A percentile compares a stretch with the other conserved stretches of the same genome.
These are phyloP conservation scores for Rosa lucieae DNA, from an alignment of 306 rosid genomes.

Conservation along the genomic window DNA sequence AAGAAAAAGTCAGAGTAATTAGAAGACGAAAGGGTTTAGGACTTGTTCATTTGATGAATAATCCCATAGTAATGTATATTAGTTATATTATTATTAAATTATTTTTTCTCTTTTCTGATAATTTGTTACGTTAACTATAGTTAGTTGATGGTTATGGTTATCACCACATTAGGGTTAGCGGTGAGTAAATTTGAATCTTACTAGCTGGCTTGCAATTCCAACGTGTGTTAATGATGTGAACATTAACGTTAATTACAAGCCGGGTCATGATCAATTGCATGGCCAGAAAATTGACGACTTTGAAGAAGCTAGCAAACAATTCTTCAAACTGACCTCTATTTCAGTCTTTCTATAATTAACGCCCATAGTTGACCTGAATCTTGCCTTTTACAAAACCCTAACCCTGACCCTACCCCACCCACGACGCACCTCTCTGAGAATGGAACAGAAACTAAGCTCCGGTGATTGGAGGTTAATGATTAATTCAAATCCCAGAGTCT, in stretches of 20 bases:
- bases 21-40: no score
- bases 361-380: background rate
- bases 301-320: background rate
- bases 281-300: background rate
- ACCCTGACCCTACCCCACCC: background rate
- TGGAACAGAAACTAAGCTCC: background rate
- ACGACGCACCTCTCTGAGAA: background rate
- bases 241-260: background rate
- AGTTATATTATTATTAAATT: no score
- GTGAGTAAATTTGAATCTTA: no score
- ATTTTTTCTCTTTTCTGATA: no score
- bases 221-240: background rate
- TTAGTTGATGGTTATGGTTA: no score
- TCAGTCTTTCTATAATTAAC: background rate
- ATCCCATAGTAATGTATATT: no score
- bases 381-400: background rate
- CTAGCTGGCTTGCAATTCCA: background rate
- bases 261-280: conserved; percentile 9
- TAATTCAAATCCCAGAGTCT: background rate
- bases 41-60: no score
- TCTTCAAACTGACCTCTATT: background rate
- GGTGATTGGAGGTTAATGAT: background rate
- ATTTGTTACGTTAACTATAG: no score
- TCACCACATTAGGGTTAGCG: no score
- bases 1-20: no score